phyloP scores from a whole-genome alignment of 192 early-diverging fungal species.

The Podila clonocystis region DNA sequence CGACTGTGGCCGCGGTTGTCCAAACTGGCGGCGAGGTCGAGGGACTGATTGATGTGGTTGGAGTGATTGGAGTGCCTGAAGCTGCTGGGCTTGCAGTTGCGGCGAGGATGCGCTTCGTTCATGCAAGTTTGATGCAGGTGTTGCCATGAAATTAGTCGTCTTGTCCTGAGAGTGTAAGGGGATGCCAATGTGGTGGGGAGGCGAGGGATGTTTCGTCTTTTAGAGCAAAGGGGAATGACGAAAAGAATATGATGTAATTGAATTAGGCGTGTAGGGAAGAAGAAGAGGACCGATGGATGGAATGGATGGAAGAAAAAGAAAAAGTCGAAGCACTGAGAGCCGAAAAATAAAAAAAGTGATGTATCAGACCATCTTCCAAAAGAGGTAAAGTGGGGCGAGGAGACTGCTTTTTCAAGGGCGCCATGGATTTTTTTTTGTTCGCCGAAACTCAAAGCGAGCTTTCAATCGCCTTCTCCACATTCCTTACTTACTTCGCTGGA shows the following conservation, averaged over 20 bases:
- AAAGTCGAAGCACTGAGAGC: neutral
- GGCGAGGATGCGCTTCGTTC: constrained; percentile 9
- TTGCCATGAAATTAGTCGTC: constrained; percentile 5
- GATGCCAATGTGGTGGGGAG: no score
- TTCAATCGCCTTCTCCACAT: neutral
- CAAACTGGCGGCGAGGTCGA: constrained; percentile 38
- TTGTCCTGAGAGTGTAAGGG: no score
- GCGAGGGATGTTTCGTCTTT: no score
- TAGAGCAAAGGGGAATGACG: no score
- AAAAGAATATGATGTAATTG: no score
- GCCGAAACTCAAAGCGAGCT: no score
- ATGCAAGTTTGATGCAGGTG: constrained; percentile 15
- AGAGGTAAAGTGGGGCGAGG: no score
- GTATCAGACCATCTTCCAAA: no score
- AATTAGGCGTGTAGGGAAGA: no score
- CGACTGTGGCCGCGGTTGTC: constrained; percentile 18
- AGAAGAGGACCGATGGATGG: neutral
- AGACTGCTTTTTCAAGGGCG: no score
- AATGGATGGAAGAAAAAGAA: neutral
- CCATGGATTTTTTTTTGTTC: no score
- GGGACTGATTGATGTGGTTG: constrained; percentile 18
- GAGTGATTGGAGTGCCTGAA: constrained; percentile 6
- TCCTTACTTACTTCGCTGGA: neutral
- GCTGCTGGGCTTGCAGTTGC: constrained; percentile 10
- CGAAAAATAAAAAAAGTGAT: no score